Base-by-base conservation (phyloP, 352 stramenopile genomes). In the Globisporangium cylindrosporum region DNA sequence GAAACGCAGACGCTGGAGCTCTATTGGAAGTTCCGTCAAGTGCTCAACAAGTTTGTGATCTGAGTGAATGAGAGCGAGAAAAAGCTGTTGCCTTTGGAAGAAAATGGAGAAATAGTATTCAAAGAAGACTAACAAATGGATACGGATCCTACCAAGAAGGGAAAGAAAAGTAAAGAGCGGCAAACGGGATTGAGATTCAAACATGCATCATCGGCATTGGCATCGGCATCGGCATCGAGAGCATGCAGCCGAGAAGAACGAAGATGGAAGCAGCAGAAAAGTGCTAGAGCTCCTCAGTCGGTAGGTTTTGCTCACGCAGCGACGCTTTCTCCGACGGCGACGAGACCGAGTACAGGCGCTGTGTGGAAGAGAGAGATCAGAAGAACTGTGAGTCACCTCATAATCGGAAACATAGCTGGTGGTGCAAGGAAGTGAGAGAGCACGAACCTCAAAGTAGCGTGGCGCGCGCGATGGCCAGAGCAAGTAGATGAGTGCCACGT, bases 271-370 rank as follows among this genome's bases (percentile, higher is more conserved):
- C 8, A 36, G 15, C 24, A 14, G 2, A 10, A 20, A 24, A 36
- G 24, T 9, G 64, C 56, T 57, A 89, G 14, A 91, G 72, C 55
- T 89, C 78, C 67, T 92, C 82, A 10, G 82, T 88, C 14, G 84
- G 82, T 5, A 92, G 69, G 67, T 77, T 69, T 58, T 89, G 74
- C 14, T 90, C 82, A 12, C 82, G 78, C 53, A 92, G 74, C 3
- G 79, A 82, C 14, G 74, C 79, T 71, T 92, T 92, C 70, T 92
- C 84, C 5, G 78, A 87, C 22, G 82, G 76, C 3, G 82, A 90
- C 20, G 81, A 90, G 9, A 92, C 73, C 24, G 84, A 91, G 67
- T 91, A 92, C 22, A 91, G 62, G 1, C 84, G 82, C 84, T 92
- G 57, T 10, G 49, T 10, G 46, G 27, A 67, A 59, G 12, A 67